A percentile compares a stretch with the other conserved stretches of the same genome.
Evolutionary conservation across 2,329 filamentous ascomycete species (phyloP).

Genomic region (Neocucurbitaria cava): DNA sequence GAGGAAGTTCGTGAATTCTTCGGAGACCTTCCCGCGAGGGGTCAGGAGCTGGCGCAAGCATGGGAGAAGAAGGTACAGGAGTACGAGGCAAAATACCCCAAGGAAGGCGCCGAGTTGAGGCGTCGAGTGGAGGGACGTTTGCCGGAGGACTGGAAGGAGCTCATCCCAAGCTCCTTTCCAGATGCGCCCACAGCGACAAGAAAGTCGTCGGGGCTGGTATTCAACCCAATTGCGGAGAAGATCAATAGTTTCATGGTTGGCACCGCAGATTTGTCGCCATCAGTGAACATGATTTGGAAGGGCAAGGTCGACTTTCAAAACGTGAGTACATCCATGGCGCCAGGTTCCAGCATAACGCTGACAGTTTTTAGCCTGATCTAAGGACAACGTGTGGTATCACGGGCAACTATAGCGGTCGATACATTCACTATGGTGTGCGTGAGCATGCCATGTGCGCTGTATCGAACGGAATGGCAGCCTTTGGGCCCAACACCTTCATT

Average conservation of each 20-base stretch:
- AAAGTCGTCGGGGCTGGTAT: slow-evolving; percentile 59
- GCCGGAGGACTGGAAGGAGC: slow-evolving; percentile 56
- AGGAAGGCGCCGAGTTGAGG: slow-evolving; percentile 59
- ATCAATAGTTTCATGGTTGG: slow-evolving; percentile 92
- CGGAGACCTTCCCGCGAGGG: slow-evolving; percentile 54
- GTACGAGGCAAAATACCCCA: slow-evolving; percentile 57
- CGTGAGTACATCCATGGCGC: slow-evolving; percentile 38
- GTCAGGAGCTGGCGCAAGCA: slow-evolving; percentile 54
- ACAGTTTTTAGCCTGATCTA: slow-evolving; percentile 32
- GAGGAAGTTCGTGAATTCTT: slow-evolving; percentile 62
- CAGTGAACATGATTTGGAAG: slow-evolving; percentile 59
- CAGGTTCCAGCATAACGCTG: slow-evolving; percentile 7
- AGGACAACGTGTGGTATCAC: slow-evolving; percentile 57
- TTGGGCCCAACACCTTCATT: slow-evolving; percentile 45
- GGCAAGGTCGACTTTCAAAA: slow-evolving; percentile 61
- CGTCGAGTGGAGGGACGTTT: slow-evolving; percentile 58
- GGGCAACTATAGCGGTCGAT: slow-evolving; percentile 63
- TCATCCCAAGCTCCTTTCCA: slow-evolving; percentile 60
- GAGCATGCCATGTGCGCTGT: slow-evolving; percentile 49
- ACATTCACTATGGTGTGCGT: slow-evolving; percentile 52
- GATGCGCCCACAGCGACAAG: slow-evolving; percentile 58
- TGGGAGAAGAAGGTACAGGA: slow-evolving; percentile 57
- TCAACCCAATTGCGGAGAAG: slow-evolving; percentile 72
- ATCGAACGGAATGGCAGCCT: slow-evolving; percentile 66
- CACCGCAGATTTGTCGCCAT: slow-evolving; percentile 63